Evolutionary conservation across 2,329 filamentous ascomycete species (phyloP), one percentile per base, ranked within the genome.

Genomic region (Epichloe gansuensis): DNA sequence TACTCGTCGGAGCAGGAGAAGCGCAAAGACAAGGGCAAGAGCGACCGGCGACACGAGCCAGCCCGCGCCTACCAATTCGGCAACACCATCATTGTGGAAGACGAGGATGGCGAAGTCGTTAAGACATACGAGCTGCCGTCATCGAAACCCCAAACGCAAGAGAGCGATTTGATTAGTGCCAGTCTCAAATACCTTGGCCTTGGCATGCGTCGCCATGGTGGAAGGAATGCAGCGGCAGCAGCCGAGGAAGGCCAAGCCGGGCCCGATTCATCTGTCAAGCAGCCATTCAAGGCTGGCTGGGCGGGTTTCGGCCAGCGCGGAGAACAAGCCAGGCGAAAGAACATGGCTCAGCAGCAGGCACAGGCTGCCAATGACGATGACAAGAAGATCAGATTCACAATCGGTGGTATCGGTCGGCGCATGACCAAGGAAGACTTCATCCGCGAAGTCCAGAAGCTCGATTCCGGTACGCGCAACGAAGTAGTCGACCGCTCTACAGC

Each of bases 61-160:
- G 88, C 88, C n/a, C 75, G 85, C 47, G 88, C 88, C 5, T 94
- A 91, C 64, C 87, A 91, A 59, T 91, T 89, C 62, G 88, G 88
- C 57, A 91, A 88, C 64, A 91, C 78, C 44, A 88, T 94, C 58
- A 91, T 94, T 63, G 86, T 94, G 15, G 88, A 94, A 69, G 87
- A 94, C 56, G 85, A 87, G 65, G 84, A 91, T 60, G 88, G 88
- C 44, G 88, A 94, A 65, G 88, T 94, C 35, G 79, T 94, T 64
- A 91, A 91, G 71, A 83, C 87, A 53, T 91, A 90, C 63, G 83
- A 91, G 57, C 77, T 91, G 31, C 83, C 85, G 1, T 70, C 75
- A 0, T 68, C 78, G 28, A 80, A 75, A 56, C 56, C 59, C 0
- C 71, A 73, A 12, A 63, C 63, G 15, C 71, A 68, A 54, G 68